Base-by-base conservation (phyloP, 2,329 filamentous ascomycete species). In the Fusarium sp. region DNA sequence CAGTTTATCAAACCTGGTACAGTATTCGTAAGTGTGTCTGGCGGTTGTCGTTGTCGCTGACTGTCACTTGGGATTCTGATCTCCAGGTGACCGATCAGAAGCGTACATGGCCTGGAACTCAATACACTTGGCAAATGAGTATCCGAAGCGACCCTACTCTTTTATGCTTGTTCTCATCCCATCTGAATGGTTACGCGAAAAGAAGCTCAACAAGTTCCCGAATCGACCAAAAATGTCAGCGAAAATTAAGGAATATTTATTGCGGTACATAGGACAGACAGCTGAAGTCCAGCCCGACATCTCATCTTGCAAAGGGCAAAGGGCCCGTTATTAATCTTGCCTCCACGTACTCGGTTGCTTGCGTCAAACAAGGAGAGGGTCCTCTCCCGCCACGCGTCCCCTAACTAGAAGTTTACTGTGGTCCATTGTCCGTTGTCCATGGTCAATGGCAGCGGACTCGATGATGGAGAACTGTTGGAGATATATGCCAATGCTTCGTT, bases 351-450 rank as follows among this genome's bases (percentile, higher is more conserved):
- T 33, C 14, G 13, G 14, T 33, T 7, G 30, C 30, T 33, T 33
- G 30, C 13, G 30, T 15, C 13, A 33, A 33, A 33, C 30, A 33
- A 15, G 58, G 43, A 41, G 56, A 69, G 66, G 56, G 52, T 65
- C 63, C 61, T 69, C 57, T 69, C 57, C 62, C 71, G 71, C 71
- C 71, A 73, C 71, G 71, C 71, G 71, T 73, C 65, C 68, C 48
- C 47, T 50, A n/a, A n/a, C n/a, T n/a, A 46, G 53, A 47, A 58
- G 28, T 55, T 51, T 70, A 62, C 62, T 50, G 45, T 37, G 65
- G 48, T 37, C 33, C 17, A 60, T 51, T 32, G 58, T 58, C 50
- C 24, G 41, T 46, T n/a, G 46, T 24, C 24, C 24, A 24, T 24
- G 39, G 58, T 58, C 50, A 30, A 46, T 46, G 22, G 46, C n/a